A percentile compares a stretch with the other conserved stretches of the same genome.
Conservation (phyloP, 2,329 filamentous ascomycete genomes). For the Venturia oleaginea region DNA sequence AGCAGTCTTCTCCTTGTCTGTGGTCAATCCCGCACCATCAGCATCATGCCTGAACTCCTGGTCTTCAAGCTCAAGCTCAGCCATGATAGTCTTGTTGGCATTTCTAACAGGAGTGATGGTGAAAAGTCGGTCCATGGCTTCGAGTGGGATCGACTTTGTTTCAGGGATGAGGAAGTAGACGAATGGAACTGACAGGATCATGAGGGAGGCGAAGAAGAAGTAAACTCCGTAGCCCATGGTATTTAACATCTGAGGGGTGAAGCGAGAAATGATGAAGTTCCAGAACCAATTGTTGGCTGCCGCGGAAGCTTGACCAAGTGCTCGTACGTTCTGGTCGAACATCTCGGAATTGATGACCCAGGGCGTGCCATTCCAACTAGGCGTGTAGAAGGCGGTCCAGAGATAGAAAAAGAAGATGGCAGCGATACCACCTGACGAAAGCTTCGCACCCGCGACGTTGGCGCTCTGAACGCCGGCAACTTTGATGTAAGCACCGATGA, state of each 20-base stretch:
- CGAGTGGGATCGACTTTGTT: conserved; percentile 37
- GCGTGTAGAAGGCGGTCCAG: conserved; percentile 65
- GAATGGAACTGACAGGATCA: conserved; percentile 35
- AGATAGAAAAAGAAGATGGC: conserved; percentile 66
- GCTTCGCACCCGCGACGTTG: conserved; percentile 25
- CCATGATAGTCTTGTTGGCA: conserved; percentile 32
- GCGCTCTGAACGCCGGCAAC: conserved; percentile 32
- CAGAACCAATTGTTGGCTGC: conserved; percentile 64
- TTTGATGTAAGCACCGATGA: conserved; percentile 53
- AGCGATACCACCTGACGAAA: conserved; percentile 44
- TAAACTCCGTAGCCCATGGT: conserved; percentile 36
- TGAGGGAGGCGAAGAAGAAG: conserved; percentile 41
- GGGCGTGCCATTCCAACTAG: conserved; percentile 59
- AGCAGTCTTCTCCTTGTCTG: conserved; percentile 4
- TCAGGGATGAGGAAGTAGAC: conserved; percentile 37
- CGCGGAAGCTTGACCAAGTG: conserved; percentile 63
- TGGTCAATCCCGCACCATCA: conserved; percentile 25
- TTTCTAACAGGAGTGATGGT: conserved; percentile 33
- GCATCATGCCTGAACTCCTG: conserved; percentile 35
- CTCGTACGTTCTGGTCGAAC: conserved; percentile 60
- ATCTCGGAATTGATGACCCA: conserved; percentile 71
- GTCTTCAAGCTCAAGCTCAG: conserved; percentile 29
- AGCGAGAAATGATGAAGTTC: conserved; percentile 61
- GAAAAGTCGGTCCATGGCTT: conserved; percentile 39
- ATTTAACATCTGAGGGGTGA: conserved; percentile 55